Evolutionary conservation across 2,329 filamentous ascomycete genomes (phyloP).

Genomic region (Colletotrichum acutatum): DNA sequence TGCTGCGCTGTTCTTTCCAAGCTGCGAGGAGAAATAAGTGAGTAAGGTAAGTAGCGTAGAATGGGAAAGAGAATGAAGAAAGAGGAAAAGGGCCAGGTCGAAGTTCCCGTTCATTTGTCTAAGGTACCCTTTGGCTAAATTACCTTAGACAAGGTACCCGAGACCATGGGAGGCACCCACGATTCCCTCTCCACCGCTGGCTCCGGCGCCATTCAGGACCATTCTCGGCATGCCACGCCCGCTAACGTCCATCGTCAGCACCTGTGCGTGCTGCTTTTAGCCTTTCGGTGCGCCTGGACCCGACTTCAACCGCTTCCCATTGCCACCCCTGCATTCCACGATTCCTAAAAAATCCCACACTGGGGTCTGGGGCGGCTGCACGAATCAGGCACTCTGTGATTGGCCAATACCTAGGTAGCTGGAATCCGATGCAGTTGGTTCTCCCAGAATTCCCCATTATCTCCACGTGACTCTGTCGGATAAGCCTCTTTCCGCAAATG

Average conservation of each 20-base stretch:
- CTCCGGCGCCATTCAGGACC: not conserved
- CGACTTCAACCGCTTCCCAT: constrained; percentile 5
- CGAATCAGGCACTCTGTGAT: not conserved
- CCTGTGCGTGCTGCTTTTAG: not conserved
- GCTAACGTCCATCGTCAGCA: not conserved
- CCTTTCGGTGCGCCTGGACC: not conserved
- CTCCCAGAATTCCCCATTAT: not conserved
- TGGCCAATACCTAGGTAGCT: constrained; percentile 2
- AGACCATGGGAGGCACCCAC: constrained; percentile 10
- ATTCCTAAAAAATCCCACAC: constrained; percentile 1
- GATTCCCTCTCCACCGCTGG: not conserved
- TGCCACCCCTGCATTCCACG: constrained; percentile 10
- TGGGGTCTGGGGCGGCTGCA: not conserved
- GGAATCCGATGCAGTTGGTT: not conserved
- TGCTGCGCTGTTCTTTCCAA: not conserved
- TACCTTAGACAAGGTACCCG: constrained; percentile 30
- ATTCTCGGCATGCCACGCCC: not conserved
- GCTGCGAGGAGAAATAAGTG: not conserved
- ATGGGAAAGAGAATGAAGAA: not conserved
- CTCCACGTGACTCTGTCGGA: constrained; percentile 19
- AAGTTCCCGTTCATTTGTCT: not conserved
- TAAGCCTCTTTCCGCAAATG: constrained; percentile 10
- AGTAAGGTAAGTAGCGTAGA: no score
- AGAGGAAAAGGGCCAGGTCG: not conserved
- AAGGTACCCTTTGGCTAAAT: constrained; percentile 4